Evolutionary conservation across 345 rosid genomes (phyloP), one percentile per base, ranked within the genome.

Genomic region (Cardiospermum halicacabum): DNA sequence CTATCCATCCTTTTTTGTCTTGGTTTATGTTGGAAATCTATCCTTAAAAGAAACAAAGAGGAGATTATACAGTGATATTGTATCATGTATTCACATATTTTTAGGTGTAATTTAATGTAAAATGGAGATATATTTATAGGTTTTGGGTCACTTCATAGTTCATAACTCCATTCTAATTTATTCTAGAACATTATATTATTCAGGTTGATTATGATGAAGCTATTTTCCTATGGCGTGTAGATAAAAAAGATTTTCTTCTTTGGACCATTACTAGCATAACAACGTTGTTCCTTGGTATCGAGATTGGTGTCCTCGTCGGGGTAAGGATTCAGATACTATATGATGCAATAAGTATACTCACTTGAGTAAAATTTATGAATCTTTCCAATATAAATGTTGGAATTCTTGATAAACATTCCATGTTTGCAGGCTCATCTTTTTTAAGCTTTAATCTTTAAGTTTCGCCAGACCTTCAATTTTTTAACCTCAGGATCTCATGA

Each of bases 121-220:
- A 21, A 0, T 4, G 6, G 51, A 16, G 51, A 12, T 11, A 47
- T 1, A 24, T 47, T 21, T 47, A 47, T 9, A 47, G 7, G n/a
- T 54, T 40, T 9, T 65, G 12, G 18, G 42, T n/a, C 16, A 13
- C 13, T 55, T 65, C 21, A 4, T 15, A 12, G 36, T 51, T 27
- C 18, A 10, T 13, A 22, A 53, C 11, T 54, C 8, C 42, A 36
- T 18, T 3, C 16, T 36, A 6, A 3, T 31, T 70, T 66, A n/a
- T 32, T 61, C 37, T 60, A 69, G 56, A 61, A 69, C 24, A 68
- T 62, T 58, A 32, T 69, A 42, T 27, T 77, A n/a, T 76, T 60
- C 79, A 95, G 99, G 97, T 95, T 80, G 97, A 95, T 79, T 95
- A 87, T 72, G 82, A 87, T 10, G 93, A 87, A 80, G 99, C 99